Evolutionary conservation across 2,329 filamentous ascomycete genomes (phyloP), one percentile per base, ranked within the genome.

Genomic region (Aureobasidium sp.): DNA sequence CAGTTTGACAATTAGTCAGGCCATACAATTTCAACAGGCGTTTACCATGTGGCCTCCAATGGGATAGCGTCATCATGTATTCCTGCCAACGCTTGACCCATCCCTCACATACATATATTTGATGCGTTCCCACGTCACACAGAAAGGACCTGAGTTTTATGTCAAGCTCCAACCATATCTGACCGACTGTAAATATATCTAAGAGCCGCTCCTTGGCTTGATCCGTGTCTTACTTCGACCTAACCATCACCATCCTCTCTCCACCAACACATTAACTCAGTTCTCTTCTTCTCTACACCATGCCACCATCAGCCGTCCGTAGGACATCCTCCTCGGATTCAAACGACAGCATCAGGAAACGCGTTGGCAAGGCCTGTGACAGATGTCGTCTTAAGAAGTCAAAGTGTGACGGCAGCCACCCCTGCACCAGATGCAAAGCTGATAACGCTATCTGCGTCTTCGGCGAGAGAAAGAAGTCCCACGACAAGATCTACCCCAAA

Each of bases 401-500:
- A 70, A 87, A 87, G 81, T 87, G 84, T 72, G 84, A 87, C 69
- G 84, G 84, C 65, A 77, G 80, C 41, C 81, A 76, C 67, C 83
- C 84, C n/a, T 87, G 84, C 74, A 79, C 79, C 66, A 76, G 84
- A 63, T 87, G 84, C 73, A 82, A 82, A 69, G 78, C 81, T 63
- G 84, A 87, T 71, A 85, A 86, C 70, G 81, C 82, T 44, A 84
- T 85, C 64, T 87, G 84, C 67, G 81, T 85, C 5, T 87, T 85
- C 72, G 84, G 84, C 36, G 83, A 86, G 69, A 76, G 84, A 61
- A 87, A 86, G 71, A 86, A 85, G 76, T 81, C 81, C 8, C 83
- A 85, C 67, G 84, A 87, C 73, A 86, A 86, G 72, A 81, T 85
- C 50, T 86, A 86, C 71, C 84, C 84, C n/a, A 87, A 86, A 75